These are phyloP conservation scores for Diaporthe vaccinii DNA, from an alignment of 2,329 filamentous ascomycete species.

Conservation along the genomic window DNA sequence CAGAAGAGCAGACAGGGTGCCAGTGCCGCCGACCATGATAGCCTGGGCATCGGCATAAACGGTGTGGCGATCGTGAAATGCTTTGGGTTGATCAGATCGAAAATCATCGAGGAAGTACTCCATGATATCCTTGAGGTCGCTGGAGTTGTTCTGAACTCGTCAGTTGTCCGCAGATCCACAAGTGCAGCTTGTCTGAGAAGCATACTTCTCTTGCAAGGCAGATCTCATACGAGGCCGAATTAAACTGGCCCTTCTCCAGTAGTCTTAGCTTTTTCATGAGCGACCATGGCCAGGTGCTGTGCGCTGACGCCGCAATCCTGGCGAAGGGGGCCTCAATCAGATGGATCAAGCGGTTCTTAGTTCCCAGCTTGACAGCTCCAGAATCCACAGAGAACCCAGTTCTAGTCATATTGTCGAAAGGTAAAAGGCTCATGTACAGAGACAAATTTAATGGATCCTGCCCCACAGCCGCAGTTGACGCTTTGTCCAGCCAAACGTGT, in stretches of 20 bases:
- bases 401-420: neutral
- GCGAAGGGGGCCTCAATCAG: neutral
- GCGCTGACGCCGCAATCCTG: neutral
- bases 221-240: neutral
- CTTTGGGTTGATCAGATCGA: neutral
- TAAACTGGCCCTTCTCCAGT: neutral
- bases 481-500: neutral
- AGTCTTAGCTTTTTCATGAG: neutral
- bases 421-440: neutral
- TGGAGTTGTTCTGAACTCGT: neutral
- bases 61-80: neutral
- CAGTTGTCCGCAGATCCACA: neutral
- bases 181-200: neutral
- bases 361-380: neutral
- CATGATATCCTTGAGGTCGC: neutral
- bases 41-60: neutral
- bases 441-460: neutral
- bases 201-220: neutral
- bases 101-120: slow-evolving; percentile 1
- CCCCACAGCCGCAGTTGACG: neutral
- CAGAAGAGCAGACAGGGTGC: neutral
- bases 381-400: neutral
- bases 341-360: neutral
- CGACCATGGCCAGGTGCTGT: neutral
- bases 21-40: neutral